phyloP scores from a whole-genome alignment of 2,329 filamentous ascomycete species.

The Sporothrix mexicana region DNA sequence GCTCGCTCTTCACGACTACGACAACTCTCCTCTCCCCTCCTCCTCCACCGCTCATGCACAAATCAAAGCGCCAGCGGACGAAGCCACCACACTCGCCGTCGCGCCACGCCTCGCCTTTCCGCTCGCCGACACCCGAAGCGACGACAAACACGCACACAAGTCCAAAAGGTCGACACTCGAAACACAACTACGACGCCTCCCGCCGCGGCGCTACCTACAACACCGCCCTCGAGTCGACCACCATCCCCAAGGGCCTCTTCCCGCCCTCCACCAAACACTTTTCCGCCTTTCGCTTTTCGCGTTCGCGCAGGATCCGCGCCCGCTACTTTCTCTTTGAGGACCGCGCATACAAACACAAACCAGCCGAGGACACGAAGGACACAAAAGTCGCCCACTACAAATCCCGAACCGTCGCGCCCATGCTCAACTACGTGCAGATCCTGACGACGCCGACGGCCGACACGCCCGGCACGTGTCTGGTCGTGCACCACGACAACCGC shows the following conservation, averaged over 20 bases:
- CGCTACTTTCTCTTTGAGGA: slow-evolving; percentile 34
- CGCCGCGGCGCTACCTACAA: neutral
- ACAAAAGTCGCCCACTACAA: neutral
- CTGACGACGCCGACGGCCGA: slow-evolving; percentile 85
- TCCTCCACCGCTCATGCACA: slow-evolving; percentile 17
- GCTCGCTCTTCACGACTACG: neutral
- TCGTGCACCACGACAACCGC: slow-evolving; percentile 80
- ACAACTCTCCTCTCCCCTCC: neutral
- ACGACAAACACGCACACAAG: neutral
- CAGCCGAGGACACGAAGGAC: too few species aligned
- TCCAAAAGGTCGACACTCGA: neutral
- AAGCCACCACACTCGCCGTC: slow-evolving; percentile 2
- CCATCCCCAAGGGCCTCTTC: slow-evolving; percentile 31
- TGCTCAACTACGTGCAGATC: slow-evolving; percentile 78
- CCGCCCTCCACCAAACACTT: neutral
- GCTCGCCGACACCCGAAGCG: neutral
- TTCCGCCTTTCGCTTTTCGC: neutral
- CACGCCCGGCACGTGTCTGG: slow-evolving; percentile 77
- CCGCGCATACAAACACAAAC: neutral
- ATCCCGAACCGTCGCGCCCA: slow-evolving; percentile 46
- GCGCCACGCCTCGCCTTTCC: neutral
- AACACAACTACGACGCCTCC: neutral
- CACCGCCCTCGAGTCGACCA: neutral
- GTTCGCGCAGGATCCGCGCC: neutral
- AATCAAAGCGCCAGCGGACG: slow-evolving; percentile 31